A percentile compares a stretch with the other conserved stretches of the same genome.
Evolutionary conservation across 306 rosid genomes (phyloP).

Genomic region (Rosa chinensis): DNA sequence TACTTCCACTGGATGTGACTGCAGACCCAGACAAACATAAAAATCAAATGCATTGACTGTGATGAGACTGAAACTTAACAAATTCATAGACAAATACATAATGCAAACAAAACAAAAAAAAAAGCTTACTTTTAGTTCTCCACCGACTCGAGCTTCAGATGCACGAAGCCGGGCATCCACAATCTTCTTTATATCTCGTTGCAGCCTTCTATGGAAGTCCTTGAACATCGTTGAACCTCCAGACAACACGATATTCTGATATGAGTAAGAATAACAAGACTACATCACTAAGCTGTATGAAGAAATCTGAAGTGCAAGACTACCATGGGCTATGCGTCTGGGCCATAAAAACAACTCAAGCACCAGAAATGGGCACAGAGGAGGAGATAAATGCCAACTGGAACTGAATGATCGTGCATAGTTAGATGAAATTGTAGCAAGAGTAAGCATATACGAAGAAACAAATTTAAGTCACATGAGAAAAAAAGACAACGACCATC

Average conservation of each 20-base stretch:
- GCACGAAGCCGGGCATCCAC: constrained; percentile 90
- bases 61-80: background rate
- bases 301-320: background rate
- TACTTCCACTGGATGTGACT: constrained; percentile 98
- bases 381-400: constrained; percentile 2
- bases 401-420: background rate
- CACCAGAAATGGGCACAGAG: background rate
- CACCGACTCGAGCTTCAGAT: constrained; percentile 76
- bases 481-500: background rate
- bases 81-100: background rate
- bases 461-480: background rate
- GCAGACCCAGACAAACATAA: constrained; percentile 22
- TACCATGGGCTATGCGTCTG: background rate
- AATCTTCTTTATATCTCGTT: constrained; percentile 89
- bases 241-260: constrained; percentile 89
- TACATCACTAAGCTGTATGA: constrained; percentile 12
- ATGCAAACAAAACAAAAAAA: background rate
- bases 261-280: background rate
- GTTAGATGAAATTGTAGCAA: background rate
- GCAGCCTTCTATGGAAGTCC: constrained; percentile 97
- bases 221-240: constrained; percentile 99
- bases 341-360: background rate
- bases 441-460: background rate
- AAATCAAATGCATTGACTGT: background rate
- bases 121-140: constrained; percentile 69